Percentiles rank a stretch among this genome's conserved stretches.
phyloP scores from a whole-genome alignment of 2,329 filamentous ascomycete species.

The Arthrocladium fulminans region DNA sequence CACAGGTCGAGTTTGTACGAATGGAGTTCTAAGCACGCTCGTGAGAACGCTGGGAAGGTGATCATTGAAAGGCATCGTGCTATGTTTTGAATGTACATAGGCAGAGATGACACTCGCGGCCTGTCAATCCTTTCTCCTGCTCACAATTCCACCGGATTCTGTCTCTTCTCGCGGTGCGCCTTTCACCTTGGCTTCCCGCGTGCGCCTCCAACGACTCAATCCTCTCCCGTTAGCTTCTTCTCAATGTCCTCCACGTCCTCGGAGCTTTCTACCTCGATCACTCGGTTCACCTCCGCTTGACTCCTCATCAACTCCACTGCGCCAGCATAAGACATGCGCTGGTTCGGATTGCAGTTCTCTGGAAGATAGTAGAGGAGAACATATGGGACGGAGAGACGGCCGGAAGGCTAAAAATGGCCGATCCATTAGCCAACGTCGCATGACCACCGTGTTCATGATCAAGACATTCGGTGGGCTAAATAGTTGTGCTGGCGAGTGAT shows the following conservation, averaged over 20 bases:
- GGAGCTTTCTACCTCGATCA: slow-evolving; percentile 72
- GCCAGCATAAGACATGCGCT: slow-evolving; percentile 88
- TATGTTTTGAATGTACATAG: no score
- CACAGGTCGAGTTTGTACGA: no score
- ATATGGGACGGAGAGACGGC: slow-evolving; percentile 81
- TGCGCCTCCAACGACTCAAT: slow-evolving; percentile 12
- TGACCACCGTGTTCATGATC: neutral
- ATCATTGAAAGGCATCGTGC: no score
- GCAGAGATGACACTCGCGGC: no score
- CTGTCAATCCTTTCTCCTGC: no score
- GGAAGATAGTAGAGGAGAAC: slow-evolving; percentile 93
- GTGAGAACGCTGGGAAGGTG: no score
- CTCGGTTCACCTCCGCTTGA: slow-evolving; percentile 77
- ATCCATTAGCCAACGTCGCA: neutral
- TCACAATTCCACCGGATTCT: no score
- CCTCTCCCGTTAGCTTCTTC: slow-evolving; percentile 46
- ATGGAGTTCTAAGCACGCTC: no score
- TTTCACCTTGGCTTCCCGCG: no score
- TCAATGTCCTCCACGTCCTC: slow-evolving; percentile 82
- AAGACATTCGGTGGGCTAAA: no score
- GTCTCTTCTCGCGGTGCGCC: no score
- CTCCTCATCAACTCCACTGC: slow-evolving; percentile 94
- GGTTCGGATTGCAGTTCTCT: slow-evolving; percentile 75
- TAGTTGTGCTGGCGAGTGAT: no score
- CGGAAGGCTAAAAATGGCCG: slow-evolving; percentile 57